These are phyloP conservation scores for Spergularia bocconei DNA, from an alignment of 148 eudicot genomes.

Conservation along the genomic window DNA sequence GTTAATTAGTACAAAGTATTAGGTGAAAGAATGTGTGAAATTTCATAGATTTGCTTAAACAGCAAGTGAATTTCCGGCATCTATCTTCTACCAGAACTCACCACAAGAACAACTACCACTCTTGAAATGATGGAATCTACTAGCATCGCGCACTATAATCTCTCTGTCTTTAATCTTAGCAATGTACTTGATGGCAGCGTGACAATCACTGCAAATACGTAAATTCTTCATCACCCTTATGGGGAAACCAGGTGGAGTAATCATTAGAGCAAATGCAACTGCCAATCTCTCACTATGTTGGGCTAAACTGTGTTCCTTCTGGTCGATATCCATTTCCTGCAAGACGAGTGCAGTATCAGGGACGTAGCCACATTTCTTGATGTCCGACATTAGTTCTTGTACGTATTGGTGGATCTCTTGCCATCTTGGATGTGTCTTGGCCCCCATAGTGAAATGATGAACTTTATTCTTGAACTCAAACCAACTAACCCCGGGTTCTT, in stretches of 20 bases:
- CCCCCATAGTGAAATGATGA: slow-evolving; percentile 64
- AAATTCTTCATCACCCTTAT: slow-evolving; percentile 89
- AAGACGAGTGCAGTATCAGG: slow-evolving; percentile 62
- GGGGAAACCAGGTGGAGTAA: slow-evolving; percentile 53
- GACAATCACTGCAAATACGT: slow-evolving; percentile 78
- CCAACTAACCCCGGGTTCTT: slow-evolving; percentile 90
- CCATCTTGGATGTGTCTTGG: slow-evolving; percentile 58
- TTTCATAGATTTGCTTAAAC: too few relatives aligned
- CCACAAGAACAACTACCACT: slow-evolving; percentile 76
- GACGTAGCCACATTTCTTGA: slow-evolving; percentile 62
- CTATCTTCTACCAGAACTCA: slow-evolving; percentile 55
- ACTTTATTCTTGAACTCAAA: slow-evolving; percentile 63
- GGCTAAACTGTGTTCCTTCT: slow-evolving; percentile 61
- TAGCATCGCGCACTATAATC: slow-evolving; percentile 72
- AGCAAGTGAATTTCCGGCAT: too few relatives aligned
- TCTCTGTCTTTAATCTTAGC: slow-evolving; percentile 59
- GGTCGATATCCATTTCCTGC: slow-evolving; percentile 73
- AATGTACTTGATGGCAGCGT: slow-evolving; percentile 67
- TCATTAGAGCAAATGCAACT: slow-evolving; percentile 81
- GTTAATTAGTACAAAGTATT: too few relatives aligned
- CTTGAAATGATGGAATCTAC: slow-evolving; percentile 88
- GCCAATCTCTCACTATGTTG: slow-evolving; percentile 85
- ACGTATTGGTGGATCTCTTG: slow-evolving; percentile 54
- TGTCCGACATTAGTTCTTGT: slow-evolving; percentile 51
- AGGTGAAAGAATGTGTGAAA: too few relatives aligned